Base-by-base conservation (phyloP, 1,284 basidiomycete genomes). In the Peniophora sp. region DNA sequence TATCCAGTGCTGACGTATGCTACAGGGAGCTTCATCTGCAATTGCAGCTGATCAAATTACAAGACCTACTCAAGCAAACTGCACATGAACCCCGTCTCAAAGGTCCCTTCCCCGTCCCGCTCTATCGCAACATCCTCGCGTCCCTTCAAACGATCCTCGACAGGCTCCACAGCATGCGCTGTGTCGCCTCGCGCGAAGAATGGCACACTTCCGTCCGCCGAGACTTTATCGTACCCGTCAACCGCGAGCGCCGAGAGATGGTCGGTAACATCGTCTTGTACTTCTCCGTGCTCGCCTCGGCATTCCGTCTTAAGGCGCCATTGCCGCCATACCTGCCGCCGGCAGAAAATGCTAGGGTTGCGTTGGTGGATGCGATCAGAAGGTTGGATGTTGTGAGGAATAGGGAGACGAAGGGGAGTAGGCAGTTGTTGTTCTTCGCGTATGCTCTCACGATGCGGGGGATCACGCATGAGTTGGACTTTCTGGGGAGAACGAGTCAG, bases 271-370 rank as follows among this genome's bases (percentile, higher is more conserved):
- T 97, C 52, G 87, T 98, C 51, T 79, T 98, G 11, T 94, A 87
- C 65, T 92, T 97, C 65, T 92, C 92, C 25, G 85, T 85, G 0
- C 75, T 99, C 5, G 86, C 92, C 1, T 84, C 91, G 0, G 89
- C 92, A 0, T 93, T 97, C 65, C 75, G 85, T 24, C 75, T 95
- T 25, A 96, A 97, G 59, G 84, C 89, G 2, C 96, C 96, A 0
- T 73, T 99, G 24, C 93, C 96, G 0, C 93, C 96, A 0, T 97
- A 95, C 65, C 79, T 99, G 1, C 96, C 96, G 2, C 94, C 94
- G 0, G 95, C 90, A 0, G 91, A 93, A 60, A 75, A 83, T 55
- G 81, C 92, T 1, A 79, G 95, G 50, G 76, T 85, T 53, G 78
- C 83, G 14, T 70, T 98, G 61, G 85, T 89, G 41, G 79, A 83